A percentile compares a stretch with the other conserved stretches of the same genome.
phyloP scores from a whole-genome alignment of 805 yeast genomes.

The Saccharomyces jurei region DNA sequence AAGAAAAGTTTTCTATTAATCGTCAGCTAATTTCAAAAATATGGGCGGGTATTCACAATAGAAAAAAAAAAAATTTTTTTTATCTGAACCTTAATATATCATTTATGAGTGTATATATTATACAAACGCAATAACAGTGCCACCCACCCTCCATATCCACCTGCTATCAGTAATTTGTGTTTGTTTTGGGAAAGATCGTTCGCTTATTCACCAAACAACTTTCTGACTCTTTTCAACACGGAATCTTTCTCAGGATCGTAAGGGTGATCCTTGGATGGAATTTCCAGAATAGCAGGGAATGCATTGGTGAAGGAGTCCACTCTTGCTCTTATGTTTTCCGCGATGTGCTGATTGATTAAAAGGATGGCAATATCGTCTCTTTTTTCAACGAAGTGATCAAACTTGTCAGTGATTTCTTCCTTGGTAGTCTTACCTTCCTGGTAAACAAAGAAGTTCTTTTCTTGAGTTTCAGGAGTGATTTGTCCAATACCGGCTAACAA shows the following conservation, averaged over 20 bases:
- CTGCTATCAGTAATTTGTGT: background rate
- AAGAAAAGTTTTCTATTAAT: background rate
- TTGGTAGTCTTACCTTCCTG: slow-evolving; percentile 73
- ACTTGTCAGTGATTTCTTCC: slow-evolving; percentile 67
- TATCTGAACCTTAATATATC: background rate
- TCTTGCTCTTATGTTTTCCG: slow-evolving; percentile 75
- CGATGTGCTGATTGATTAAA: slow-evolving; percentile 88
- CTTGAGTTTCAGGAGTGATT: slow-evolving; percentile 39
- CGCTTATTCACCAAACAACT: slow-evolving; percentile 80
- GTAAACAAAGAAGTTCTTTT: slow-evolving; percentile 69
- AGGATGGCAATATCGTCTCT: slow-evolving; percentile 90
- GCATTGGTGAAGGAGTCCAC: slow-evolving; percentile 84
- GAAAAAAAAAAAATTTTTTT: background rate
- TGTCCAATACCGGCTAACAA: slow-evolving; percentile 94
- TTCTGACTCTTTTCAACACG: slow-evolving; percentile 85
- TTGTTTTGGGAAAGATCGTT: background rate
- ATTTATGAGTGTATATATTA: background rate
- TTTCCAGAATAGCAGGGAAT: slow-evolving; percentile 93
- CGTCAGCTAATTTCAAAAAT: background rate
- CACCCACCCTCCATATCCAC: background rate
- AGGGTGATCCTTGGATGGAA: slow-evolving; percentile 97
- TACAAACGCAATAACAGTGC: background rate
- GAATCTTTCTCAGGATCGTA: slow-evolving; percentile 98
- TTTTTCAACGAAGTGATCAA: slow-evolving; percentile 60
- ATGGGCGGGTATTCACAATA: background rate